A percentile compares a stretch with the other conserved stretches of the same genome.
phyloP scores from a whole-genome alignment of 108 stramenopile species.

The Nitzschia sp. region DNA sequence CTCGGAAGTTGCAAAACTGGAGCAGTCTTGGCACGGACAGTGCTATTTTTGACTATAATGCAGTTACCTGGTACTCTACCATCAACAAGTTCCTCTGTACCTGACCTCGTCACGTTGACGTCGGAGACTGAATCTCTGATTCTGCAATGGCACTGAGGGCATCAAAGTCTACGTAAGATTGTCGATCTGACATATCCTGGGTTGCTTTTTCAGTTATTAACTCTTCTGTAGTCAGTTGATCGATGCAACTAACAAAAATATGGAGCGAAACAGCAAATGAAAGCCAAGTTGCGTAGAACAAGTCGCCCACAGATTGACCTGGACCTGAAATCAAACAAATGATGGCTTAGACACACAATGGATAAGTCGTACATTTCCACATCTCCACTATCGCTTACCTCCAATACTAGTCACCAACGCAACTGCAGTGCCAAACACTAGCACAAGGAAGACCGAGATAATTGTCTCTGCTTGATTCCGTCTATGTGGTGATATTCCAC shows the following conservation, averaged over 20 bases:
- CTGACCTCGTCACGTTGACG: no score
- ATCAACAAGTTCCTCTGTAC: no score
- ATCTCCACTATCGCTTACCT: not conserved
- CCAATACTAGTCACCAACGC: conserved; percentile 54
- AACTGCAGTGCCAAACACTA: conserved; percentile 43
- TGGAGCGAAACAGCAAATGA: conserved; percentile 43
- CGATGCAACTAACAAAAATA: conserved; percentile 34
- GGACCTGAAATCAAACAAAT: conserved; percentile 22
- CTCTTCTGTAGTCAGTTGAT: conserved; percentile 25
- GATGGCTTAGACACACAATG: not conserved
- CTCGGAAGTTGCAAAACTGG: no score
- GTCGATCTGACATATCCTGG: not conserved
- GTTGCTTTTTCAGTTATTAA: not conserved
- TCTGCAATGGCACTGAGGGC: not conserved
- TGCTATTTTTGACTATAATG: no score
- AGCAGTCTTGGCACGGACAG: no score
- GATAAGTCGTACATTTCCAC: not conserved
- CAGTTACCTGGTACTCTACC: no score
- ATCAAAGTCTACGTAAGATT: conserved; percentile 11
- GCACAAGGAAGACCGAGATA: conserved; percentile 34
- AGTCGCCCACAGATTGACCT: conserved; percentile 53
- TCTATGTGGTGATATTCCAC: conserved; percentile 3
- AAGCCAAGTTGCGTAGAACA: conserved; percentile 51
- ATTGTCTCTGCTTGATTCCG: conserved; percentile 32
- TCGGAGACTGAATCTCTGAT: no score